Base-by-base conservation (phyloP, 2,329 filamentous ascomycete genomes). In the Stagonosporopsis rhizophila region DNA sequence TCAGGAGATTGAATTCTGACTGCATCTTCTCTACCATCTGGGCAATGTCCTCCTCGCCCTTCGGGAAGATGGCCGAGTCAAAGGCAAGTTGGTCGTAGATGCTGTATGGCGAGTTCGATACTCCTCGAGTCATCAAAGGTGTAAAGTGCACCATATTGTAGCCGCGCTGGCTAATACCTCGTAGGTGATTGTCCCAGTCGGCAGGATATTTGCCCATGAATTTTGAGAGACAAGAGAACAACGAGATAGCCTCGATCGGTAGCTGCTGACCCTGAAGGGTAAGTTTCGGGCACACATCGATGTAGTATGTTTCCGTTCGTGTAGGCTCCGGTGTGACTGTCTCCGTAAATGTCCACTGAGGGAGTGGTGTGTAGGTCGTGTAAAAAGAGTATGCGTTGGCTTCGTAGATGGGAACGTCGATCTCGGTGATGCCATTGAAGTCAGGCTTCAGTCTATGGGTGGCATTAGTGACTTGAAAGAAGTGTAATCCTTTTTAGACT, bases 131-230 rank as follows among this genome's bases (percentile, higher is more conserved):
- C 82, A 96, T 95, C 64, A 99, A 81, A 9, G 95, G 95, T 2
- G 95, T 97, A 76, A 99, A 99, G 77, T 99, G 95, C 58, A 99
- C 87, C 92, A 98, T 97, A 79, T 99, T 99, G 83, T 99, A 99
- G 41, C 93, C 93, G 59, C 95, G 85, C 69, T 90, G 87, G 73
- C 91, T 90, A 74, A 99, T 96, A 25, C 95, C 93, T 53, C 85
- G 84, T 54, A 99, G 80, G 74, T 98, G 94, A 47, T 87, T 89
- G 73, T 97, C 87, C 93, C 94, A 99, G 69, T 96, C 91, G 15
- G 82, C 82, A 0, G 94, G 92, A 72, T 95, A 96, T 71, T 89
- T 88, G 60, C 95, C 95, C 91, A 99, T 96, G 79, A 97, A 97
- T 78, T 99, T 99, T 73, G 94, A 97, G 61, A 99, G 91, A 52